Evolutionary conservation across 371 early-diverging fungal genomes (phyloP).

Genomic region (Mortierella sp.): DNA sequence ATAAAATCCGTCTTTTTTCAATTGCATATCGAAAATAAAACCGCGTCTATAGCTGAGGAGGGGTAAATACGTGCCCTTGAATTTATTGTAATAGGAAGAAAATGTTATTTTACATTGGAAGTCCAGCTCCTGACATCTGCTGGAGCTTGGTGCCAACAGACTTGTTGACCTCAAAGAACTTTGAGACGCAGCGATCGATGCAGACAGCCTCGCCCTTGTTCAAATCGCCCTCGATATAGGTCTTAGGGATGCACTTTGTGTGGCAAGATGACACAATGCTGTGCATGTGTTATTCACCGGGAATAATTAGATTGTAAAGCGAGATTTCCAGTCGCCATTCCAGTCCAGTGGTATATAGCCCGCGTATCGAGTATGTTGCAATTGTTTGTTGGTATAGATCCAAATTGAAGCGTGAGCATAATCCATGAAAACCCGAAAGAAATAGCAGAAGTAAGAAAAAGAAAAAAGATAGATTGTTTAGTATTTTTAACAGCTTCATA

Average conservation of each 20-base stretch:
- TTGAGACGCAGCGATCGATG: constrained; percentile 92
- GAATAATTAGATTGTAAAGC: not conserved
- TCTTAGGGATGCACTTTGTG: constrained; percentile 87
- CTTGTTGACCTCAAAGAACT: constrained; percentile 85
- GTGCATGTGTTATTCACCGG: not conserved
- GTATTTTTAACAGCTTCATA: too few relatives aligned
- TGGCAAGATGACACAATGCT: constrained; percentile 90
- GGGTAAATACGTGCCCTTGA: not conserved
- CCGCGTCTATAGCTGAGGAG: not conserved
- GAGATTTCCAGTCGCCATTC: not conserved
- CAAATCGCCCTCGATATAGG: constrained; percentile 89
- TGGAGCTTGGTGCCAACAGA: constrained; percentile 69
- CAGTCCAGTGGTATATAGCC: not conserved
- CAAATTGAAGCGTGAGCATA: not conserved
- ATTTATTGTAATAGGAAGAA: not conserved
- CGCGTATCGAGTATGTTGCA: not conserved
- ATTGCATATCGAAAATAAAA: constrained; percentile 1
- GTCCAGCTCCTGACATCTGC: constrained; percentile 54
- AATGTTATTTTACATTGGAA: constrained; percentile 46
- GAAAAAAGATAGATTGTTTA: too few relatives aligned
- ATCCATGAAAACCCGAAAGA: not conserved
- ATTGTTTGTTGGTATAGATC: not conserved
- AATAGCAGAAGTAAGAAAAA: not conserved
- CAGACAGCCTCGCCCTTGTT: constrained; percentile 97
- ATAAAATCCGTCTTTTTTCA: not conserved